Base-by-base conservation (phyloP, 1,284 basidiomycete genomes). In the Prillingera fragicola region DNA sequence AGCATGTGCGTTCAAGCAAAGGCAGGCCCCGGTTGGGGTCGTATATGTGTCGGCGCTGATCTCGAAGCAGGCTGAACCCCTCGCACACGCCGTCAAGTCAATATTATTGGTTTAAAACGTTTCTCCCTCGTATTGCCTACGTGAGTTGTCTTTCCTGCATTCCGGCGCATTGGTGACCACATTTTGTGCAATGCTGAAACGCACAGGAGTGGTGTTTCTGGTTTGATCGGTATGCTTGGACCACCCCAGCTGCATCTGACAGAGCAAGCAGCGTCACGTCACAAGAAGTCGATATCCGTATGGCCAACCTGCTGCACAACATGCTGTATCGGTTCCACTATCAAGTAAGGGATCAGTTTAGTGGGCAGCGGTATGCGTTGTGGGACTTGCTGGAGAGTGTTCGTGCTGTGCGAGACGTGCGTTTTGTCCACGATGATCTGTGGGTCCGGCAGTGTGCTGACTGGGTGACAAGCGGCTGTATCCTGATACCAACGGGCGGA, bases 181-280 rank as follows among this genome's bases (percentile, higher is more conserved):
- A 29, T 29, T 19, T 12, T 8, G 3, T 4, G 10, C 9, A 15
- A 4, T 6, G 24, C 14, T 15, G 13, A 27, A 18, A 14, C 19
- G 6, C 3, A 17, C 48, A 54, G 52, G 52, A 54, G 28, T 54
- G 48, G 45, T 51, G 52, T 23, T 51, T 51, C 33, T 54, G 52
- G 52, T 51, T 45, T 19, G 52, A 54, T 27, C 44, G 52, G 52
- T 54, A 31, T 9, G 36, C 41, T n/a, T 8, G 8, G 23, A 1
- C 29, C 5, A 5, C 6, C 13, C 9, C 18, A 3, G n/a, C 12
- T 7, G 35, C n/a, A n/a, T n/a, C 45, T 38, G 13, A 41, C 32
- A 5, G n/a, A n/a, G n/a, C 9, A 37, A 51, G 49, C 2, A 35
- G 31, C 9, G 45, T 51, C 9, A 51, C 49, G 0, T 41, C 37